phyloP scores from a whole-genome alignment of 257 asterid species.

The Nicotiana tomentosiformis region DNA sequence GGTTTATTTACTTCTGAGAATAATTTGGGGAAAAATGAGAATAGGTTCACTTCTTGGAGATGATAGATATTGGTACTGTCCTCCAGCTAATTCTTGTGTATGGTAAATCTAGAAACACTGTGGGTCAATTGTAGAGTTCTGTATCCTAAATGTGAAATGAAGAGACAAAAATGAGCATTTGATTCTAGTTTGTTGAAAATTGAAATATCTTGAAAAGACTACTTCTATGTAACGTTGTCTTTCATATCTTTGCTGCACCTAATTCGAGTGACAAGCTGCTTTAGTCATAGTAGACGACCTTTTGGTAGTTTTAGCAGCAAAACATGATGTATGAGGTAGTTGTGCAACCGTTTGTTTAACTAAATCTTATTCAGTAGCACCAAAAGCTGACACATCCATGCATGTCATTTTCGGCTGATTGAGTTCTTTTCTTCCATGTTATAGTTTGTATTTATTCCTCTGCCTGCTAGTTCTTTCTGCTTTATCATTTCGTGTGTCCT shows the following conservation, averaged over 20 bases:
- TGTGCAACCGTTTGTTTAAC: not conserved
- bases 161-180: not conserved
- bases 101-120: not conserved
- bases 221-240: not conserved
- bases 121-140: not conserved
- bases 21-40: not conserved
- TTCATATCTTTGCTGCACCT: not conserved
- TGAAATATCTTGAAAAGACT: not conserved
- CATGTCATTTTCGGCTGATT: not conserved
- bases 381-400: not conserved
- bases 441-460: not conserved
- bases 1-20: not conserved
- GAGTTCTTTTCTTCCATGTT: not conserved
- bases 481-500: not conserved
- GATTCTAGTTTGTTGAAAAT: not conserved
- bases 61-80: not conserved
- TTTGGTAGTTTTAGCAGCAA: not conserved
- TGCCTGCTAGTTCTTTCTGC: not conserved
- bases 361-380: not conserved
- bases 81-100: not conserved
- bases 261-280: not conserved
- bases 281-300: not conserved
- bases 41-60: not conserved
- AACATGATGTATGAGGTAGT: not conserved
- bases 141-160: not conserved